These are phyloP conservation scores for Darksidea phi DNA, from an alignment of 495 filamentous ascomycete species.

Conservation along the genomic window DNA sequence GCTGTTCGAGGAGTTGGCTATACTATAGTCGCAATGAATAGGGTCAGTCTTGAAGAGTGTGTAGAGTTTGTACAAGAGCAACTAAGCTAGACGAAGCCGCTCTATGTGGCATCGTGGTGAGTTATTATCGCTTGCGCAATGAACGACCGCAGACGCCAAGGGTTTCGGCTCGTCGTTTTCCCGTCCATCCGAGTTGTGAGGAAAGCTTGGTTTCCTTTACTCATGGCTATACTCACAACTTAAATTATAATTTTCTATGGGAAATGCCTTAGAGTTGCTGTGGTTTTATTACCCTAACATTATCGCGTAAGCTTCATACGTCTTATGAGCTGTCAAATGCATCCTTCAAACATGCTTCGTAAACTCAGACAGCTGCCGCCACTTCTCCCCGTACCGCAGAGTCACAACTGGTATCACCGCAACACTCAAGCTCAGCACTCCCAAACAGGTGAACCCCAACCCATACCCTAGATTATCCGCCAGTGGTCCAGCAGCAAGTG, in stretches of 20 bases:
- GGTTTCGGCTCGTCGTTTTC: too few relatives aligned
- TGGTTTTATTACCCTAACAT: too few relatives aligned
- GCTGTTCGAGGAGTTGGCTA: constrained; percentile 28
- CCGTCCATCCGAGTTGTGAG: too few relatives aligned
- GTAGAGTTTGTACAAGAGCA: constrained; percentile 17
- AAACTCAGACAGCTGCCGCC: constrained; percentile 53
- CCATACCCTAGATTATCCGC: constrained; percentile 51
- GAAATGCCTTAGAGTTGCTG: too few relatives aligned
- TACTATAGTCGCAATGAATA: constrained; percentile 20
- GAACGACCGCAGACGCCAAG: too few relatives aligned
- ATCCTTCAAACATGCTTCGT: constrained; percentile 31
- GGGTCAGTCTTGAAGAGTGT: constrained; percentile 12
- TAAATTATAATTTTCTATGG: too few relatives aligned
- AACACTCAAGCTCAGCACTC: constrained; percentile 41
- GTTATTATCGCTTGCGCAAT: too few relatives aligned
- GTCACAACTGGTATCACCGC: constrained; percentile 54
- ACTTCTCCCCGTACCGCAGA: constrained; percentile 50
- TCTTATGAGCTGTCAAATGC: background rate
- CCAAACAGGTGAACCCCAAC: constrained; percentile 50
- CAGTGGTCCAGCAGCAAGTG: constrained; percentile 50
- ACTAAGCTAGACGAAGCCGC: background rate
- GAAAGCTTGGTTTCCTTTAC: too few relatives aligned
- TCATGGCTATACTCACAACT: too few relatives aligned
- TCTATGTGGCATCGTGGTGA: too few relatives aligned
- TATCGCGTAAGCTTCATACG: too few relatives aligned